Conservation (phyloP, 2,329 filamentous ascomycete species). For the Alternaria brassicicola region DNA sequence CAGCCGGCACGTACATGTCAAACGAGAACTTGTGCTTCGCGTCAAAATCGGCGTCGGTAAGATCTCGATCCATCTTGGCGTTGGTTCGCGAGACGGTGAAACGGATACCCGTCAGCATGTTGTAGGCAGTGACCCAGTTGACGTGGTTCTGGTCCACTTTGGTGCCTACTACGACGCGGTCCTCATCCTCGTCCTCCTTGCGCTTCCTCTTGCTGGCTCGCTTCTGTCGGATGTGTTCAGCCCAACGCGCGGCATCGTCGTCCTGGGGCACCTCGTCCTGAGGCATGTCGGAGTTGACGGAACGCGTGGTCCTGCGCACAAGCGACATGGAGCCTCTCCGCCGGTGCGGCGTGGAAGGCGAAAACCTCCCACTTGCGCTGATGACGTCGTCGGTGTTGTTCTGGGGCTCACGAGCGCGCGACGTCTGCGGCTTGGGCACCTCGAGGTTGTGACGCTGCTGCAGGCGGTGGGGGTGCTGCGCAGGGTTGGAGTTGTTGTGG, state of each 20-base stretch:
- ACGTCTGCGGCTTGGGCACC: slow-evolving; percentile 71
- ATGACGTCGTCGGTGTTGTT: slow-evolving; percentile 63
- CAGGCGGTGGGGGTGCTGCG: slow-evolving; percentile 62
- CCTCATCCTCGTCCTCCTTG: slow-evolving; percentile 89
- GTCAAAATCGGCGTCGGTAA: slow-evolving; percentile 91
- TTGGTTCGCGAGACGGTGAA: slow-evolving; percentile 96
- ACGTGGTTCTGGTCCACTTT: slow-evolving; percentile 97
- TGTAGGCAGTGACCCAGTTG: slow-evolving; percentile 98
- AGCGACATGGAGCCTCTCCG: slow-evolving; percentile 85
- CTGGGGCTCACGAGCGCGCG: slow-evolving; percentile 70
- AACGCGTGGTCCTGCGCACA: slow-evolving; percentile 79
- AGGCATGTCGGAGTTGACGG: slow-evolving; percentile 81
- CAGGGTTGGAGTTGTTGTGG: slow-evolving; percentile 58
- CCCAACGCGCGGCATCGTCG: slow-evolving; percentile 89
- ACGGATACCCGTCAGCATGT: slow-evolving; percentile 98
- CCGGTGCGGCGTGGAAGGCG: slow-evolving; percentile 67
- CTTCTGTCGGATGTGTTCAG: slow-evolving; percentile 91
- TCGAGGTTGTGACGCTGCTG: slow-evolving; percentile 88
- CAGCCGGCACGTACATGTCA: slow-evolving; percentile 74
- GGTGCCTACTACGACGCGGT: slow-evolving; percentile 87
- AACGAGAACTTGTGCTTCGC: slow-evolving; percentile 98
- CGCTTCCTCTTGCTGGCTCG: slow-evolving; percentile 83
- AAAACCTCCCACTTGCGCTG: slow-evolving; percentile 80
- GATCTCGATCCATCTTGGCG: slow-evolving; percentile 88
- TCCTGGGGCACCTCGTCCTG: slow-evolving; percentile 84